These are phyloP conservation scores for Stylonectria norvegica DNA, from an alignment of 2,329 filamentous ascomycete species.

Conservation along the genomic window DNA sequence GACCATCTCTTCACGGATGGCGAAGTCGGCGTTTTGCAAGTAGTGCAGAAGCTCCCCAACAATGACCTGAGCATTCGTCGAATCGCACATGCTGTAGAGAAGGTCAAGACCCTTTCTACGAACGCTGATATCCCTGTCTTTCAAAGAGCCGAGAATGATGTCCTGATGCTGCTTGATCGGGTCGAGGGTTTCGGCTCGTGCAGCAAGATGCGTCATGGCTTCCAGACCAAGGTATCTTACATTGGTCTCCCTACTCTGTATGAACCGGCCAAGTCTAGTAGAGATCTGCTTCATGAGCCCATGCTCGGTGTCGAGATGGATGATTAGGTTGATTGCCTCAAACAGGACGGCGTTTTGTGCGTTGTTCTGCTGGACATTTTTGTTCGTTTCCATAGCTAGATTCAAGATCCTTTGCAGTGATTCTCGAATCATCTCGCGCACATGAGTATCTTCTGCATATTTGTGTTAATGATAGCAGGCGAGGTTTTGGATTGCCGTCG, in stretches of 20 bases:
- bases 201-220: conserved; percentile 96
- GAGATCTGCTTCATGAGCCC: conserved; percentile 96
- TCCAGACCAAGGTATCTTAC: conserved; percentile 93
- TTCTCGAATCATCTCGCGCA: conserved; percentile 87
- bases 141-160: conserved; percentile 89
- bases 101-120: conserved; percentile 92
- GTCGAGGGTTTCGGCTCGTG: conserved; percentile 87
- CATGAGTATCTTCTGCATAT: conserved; percentile 76
- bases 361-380: conserved; percentile 99
- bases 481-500: conserved; percentile 7
- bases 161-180: conserved; percentile 98
- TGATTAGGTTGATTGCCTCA: conserved; percentile 97
- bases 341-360: conserved; percentile 97
- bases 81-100: conserved; percentile 99
- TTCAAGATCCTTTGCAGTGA: conserved; percentile 89
- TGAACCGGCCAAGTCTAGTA: conserved; percentile 84
- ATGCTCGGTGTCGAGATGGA: conserved; percentile 93
- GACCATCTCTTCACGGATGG: conserved; percentile 98
- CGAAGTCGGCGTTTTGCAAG: conserved; percentile 93
- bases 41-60: conserved; percentile 92
- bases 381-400: conserved; percentile 85
- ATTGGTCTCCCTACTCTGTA: conserved; percentile 94
- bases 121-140: conserved; percentile 95
- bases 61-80: conserved; percentile 88
- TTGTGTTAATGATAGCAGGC: conserved; percentile 5